Conservation (phyloP, 116 monocot genomes). For the Papilionanthe hybrid region DNA sequence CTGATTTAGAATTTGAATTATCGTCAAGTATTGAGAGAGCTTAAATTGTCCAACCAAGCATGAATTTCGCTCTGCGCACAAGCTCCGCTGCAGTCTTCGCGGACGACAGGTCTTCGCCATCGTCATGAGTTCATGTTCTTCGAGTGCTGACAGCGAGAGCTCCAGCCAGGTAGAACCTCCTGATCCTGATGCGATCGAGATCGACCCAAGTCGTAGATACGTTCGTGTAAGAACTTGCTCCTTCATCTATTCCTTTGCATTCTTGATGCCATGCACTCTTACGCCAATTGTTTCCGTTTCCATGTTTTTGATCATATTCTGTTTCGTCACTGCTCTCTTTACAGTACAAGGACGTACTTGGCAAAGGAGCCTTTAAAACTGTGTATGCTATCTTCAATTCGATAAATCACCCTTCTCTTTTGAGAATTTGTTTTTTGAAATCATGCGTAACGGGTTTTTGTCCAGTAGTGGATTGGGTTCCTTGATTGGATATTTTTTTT, state of each 20-base stretch:
- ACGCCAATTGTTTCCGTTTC: not conserved
- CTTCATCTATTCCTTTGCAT: not conserved
- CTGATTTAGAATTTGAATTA: no score
- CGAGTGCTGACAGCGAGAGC: not conserved
- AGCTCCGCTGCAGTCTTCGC: not conserved
- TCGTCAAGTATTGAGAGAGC: no score
- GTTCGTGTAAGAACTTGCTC: slow-evolving; percentile 34
- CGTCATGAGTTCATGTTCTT: not conserved
- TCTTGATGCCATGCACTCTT: not conserved
- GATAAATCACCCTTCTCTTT: not conserved
- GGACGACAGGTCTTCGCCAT: not conserved
- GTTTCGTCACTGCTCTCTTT: not conserved
- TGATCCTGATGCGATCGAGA: slow-evolving; percentile 38
- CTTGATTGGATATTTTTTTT: slow-evolving; percentile 1
- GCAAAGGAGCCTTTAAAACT: slow-evolving; percentile 66
- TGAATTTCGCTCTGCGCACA: not conserved
- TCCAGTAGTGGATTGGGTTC: not conserved
- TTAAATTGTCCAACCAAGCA: no score
- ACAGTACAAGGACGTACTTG: slow-evolving; percentile 61
- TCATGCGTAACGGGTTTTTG: not conserved
- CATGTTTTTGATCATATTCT: slow-evolving; percentile 8
- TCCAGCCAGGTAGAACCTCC: slow-evolving; percentile 22
- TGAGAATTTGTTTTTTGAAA: not conserved
- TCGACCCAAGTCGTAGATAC: slow-evolving; percentile 53
- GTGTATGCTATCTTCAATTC: slow-evolving; percentile 28